These are phyloP conservation scores for Debaryomyces udenii DNA, from an alignment of 1,139 yeast genomes.

Conservation along the genomic window DNA sequence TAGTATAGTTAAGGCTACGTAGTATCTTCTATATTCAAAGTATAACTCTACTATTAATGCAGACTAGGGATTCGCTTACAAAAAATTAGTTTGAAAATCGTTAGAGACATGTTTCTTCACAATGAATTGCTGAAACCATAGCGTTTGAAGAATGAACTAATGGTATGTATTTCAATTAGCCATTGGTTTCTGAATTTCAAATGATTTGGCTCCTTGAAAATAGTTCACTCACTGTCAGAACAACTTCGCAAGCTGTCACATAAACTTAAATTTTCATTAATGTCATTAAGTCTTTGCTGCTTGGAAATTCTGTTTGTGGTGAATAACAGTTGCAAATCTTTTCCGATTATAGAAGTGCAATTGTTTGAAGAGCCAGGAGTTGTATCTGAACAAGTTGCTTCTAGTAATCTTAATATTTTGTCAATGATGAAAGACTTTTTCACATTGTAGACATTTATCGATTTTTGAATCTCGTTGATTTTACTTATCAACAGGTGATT, in stretches of 20 bases:
- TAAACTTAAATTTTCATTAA: not conserved
- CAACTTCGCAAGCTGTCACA: not conserved
- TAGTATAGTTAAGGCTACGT: no score
- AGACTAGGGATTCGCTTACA: no score
- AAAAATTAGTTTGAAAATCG: no score
- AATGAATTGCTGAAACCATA: no score
- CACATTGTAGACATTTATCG: constrained; percentile 7
- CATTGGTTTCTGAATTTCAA: no score
- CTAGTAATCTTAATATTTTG: not conserved
- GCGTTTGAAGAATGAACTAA: no score
- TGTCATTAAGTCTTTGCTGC: constrained; percentile 3
- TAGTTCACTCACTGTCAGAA: constrained; percentile 1
- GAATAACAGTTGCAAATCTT: constrained; percentile 3
- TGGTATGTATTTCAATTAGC: no score
- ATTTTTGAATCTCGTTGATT: constrained; percentile 7
- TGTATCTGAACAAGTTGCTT: not conserved
- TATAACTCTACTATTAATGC: no score
- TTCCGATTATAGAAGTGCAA: not conserved
- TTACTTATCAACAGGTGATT: constrained; percentile 5
- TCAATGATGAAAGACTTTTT: constrained; percentile 5
- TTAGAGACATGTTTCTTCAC: no score
- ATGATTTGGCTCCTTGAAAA: no score
- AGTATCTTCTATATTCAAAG: no score
- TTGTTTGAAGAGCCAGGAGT: not conserved
- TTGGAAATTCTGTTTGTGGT: constrained; percentile 4